Evolutionary conservation across 768 basidiomycete genomes (phyloP).

Genomic region (Amanita phalloides): DNA sequence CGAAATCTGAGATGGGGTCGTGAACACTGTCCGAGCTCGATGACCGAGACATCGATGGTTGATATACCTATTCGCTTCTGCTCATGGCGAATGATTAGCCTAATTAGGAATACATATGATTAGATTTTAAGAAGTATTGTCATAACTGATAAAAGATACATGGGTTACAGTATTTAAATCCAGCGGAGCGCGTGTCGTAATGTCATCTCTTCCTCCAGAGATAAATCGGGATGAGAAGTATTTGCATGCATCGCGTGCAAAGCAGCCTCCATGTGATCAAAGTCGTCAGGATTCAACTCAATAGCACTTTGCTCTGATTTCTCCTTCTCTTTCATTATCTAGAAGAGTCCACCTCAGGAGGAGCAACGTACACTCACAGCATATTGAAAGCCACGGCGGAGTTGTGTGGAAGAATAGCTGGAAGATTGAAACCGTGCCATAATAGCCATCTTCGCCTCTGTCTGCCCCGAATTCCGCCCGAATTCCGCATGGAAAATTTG

Average conservation of each 20-base stretch:
- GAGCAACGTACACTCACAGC: neutral
- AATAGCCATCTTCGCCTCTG: constrained; percentile 1
- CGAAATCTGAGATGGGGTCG: neutral
- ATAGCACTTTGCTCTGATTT: neutral
- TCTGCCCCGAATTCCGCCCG: too few species aligned
- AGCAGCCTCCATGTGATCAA: constrained; percentile 1
- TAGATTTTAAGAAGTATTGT: too few species aligned
- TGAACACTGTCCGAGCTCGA: neutral
- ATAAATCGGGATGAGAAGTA: constrained; percentile 3
- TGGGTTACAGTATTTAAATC: too few species aligned
- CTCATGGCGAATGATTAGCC: too few species aligned
- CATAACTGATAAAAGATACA: too few species aligned
- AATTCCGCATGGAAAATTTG: constrained; percentile 30
- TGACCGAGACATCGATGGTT: neutral
- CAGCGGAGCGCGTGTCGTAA: too few species aligned
- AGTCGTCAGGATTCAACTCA: neutral
- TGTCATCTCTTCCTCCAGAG: neutral
- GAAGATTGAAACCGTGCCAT: neutral
- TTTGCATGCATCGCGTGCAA: neutral
- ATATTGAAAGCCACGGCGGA: constrained; percentile 2
- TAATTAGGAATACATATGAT: too few species aligned
- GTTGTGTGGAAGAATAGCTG: constrained; percentile 5
- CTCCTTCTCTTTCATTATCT: neutral
- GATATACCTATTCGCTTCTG: too few species aligned
- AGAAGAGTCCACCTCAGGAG: neutral